Evolutionary conservation across 2,329 filamentous ascomycete species (phyloP), one percentile per base, ranked within the genome.

Genomic region (Scedosporium aurantiacum): DNA sequence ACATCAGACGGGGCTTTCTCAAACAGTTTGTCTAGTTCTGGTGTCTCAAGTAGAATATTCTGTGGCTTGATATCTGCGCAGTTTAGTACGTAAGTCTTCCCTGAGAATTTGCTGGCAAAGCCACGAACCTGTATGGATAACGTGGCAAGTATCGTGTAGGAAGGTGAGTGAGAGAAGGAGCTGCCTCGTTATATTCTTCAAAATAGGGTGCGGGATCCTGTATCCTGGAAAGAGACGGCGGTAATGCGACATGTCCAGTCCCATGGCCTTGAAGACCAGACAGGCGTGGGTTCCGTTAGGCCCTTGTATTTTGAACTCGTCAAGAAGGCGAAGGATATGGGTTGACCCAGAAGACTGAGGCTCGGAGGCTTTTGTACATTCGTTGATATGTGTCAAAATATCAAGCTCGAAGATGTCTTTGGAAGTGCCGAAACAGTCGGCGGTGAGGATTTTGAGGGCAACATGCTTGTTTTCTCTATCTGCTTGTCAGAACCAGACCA

Each of bases 201-300:
- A 59, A 0, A 65, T 12, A 10, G 58, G 62, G 0, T 62, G 1
- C 1, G 66, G 65, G 23, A 68, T 63, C n/a, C 61, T 58, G 10
- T 40, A 45, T 0, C 54, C 45, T 7, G 65, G 62, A 23, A 65
- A 68, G 4, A 66, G 61, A 1, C 60, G 55, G n/a, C 64, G 61
- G 43, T 61, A 67, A 4, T 62, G 58, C 4, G 62, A 60, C 60
- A 70, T 58, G 56, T 66, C 65, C 6, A 66, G 67, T 0, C 69
- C 71, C 69, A 70, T 70, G n/a, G 69, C 65, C 47, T 71, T 65
- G 18, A 68, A 68, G 12, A 72, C 67, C 2, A 70, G 65, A 47
- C 69, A 72, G 16, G 67, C 60, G 60, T 72, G 71, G 2, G 57
- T 64, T 4, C 71, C 69, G 50, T 72, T 67, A 1, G 70, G 71